Evolutionary conservation across 2,329 filamentous ascomycete genomes (phyloP).

Genomic region (Graphilbum fragrans): DNA sequence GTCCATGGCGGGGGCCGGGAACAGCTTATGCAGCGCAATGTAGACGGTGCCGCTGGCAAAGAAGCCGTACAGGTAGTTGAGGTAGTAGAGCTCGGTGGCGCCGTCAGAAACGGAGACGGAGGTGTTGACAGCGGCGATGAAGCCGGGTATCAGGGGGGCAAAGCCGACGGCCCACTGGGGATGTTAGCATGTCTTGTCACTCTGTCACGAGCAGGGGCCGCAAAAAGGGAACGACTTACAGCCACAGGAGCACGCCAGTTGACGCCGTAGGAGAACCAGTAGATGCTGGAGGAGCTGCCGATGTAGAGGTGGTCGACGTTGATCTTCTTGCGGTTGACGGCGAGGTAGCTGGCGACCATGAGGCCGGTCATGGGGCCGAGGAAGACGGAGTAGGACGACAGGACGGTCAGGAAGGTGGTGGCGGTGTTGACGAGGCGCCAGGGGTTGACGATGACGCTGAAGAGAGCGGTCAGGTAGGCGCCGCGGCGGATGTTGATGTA

Average conservation of each 20-base stretch:
- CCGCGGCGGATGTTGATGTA: slow-evolving; percentile 45
- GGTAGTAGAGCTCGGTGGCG: slow-evolving; percentile 24
- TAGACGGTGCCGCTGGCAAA: too few species aligned
- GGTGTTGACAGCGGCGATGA: slow-evolving; percentile 25
- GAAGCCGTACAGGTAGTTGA: slow-evolving; percentile 28
- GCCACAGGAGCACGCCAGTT: slow-evolving; percentile 12
- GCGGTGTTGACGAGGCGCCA: slow-evolving; percentile 37
- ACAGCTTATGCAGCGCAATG: slow-evolving; percentile 16
- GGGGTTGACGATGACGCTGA: slow-evolving; percentile 32
- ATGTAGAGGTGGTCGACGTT: slow-evolving; percentile 14
- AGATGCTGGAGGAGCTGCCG: slow-evolving; percentile 4
- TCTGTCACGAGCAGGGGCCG: not conserved
- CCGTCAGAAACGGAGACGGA: slow-evolving; percentile 20
- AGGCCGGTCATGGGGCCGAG: slow-evolving; percentile 8
- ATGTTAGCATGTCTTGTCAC: not conserved
- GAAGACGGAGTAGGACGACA: slow-evolving; percentile 24
- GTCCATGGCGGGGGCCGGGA: slow-evolving; percentile 17
- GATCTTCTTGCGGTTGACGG: slow-evolving; percentile 21
- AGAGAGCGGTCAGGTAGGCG: slow-evolving; percentile 30
- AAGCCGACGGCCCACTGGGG: slow-evolving; percentile 27
- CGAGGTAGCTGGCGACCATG: slow-evolving; percentile 9
- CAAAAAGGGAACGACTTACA: not conserved
- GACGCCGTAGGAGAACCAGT: slow-evolving; percentile 6
- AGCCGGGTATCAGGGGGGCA: slow-evolving; percentile 28
- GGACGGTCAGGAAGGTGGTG: slow-evolving; percentile 30